Conservation (phyloP, 2,329 filamentous ascomycete species). For the Graphilbum sp. region DNA sequence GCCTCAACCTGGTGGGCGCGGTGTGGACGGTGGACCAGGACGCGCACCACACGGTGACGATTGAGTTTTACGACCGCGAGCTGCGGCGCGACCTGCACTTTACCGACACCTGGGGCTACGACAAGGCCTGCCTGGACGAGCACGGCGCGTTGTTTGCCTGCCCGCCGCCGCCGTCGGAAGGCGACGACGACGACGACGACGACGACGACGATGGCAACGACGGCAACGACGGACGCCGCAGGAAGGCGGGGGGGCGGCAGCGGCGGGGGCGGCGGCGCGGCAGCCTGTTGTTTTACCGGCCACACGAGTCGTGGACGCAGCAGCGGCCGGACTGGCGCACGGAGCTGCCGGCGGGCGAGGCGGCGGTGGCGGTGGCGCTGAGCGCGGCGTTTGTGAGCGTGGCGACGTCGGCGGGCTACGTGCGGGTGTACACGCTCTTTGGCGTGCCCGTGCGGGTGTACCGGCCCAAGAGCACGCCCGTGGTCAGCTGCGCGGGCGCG, state of each 20-base stretch:
- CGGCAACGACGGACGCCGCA: no score
- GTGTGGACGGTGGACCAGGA: constrained; percentile 97
- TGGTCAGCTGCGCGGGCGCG: constrained; percentile 88
- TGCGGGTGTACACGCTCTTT: constrained; percentile 84
- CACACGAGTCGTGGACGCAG: constrained; percentile 92
- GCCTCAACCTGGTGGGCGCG: constrained; percentile 82
- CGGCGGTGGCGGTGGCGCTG: constrained; percentile 73
- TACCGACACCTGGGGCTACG: constrained; percentile 87
- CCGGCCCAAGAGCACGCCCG: constrained; percentile 75
- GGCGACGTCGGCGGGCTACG: constrained; percentile 72
- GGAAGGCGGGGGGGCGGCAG: no score
- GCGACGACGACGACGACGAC: no score
- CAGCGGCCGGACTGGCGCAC: constrained; percentile 81
- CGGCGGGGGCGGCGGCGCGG: constrained; percentile 8
- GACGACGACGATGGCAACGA: no score
- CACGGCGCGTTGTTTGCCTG: constrained; percentile 77
- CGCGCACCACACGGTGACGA: constrained; percentile 80
- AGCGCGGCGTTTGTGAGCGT: constrained; percentile 85
- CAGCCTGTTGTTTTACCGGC: constrained; percentile 80
- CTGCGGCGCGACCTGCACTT: constrained; percentile 92
- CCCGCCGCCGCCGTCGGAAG: constrained; percentile 43
- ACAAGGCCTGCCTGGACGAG: constrained; percentile 84
- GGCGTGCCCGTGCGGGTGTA: constrained; percentile 82
- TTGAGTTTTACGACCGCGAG: constrained; percentile 94
- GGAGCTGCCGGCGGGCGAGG: constrained; percentile 71